phyloP scores from a whole-genome alignment of 306 rosid species.

The Begonia masoniana region DNA sequence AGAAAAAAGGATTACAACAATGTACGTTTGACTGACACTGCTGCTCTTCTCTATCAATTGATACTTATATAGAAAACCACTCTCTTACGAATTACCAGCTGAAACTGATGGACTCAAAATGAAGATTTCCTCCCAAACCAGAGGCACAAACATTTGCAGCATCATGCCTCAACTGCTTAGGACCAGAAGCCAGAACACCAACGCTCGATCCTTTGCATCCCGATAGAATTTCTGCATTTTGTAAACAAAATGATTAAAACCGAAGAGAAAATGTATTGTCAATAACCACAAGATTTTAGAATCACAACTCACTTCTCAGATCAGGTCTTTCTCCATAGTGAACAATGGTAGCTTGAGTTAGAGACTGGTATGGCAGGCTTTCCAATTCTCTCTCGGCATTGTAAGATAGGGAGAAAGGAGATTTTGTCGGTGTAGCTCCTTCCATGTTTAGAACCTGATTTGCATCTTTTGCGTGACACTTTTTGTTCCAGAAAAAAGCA shows the following conservation, averaged over 20 bases:
- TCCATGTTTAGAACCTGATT: slow-evolving; percentile 36
- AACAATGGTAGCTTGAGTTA: slow-evolving; percentile 30
- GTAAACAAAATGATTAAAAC: neutral
- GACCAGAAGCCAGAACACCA: slow-evolving; percentile 54
- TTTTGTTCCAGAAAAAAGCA: slow-evolving; percentile 38
- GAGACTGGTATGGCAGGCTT: slow-evolving; percentile 37
- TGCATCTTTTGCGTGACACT: slow-evolving; percentile 15
- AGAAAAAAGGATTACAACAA: too few species aligned
- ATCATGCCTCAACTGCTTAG: slow-evolving; percentile 52
- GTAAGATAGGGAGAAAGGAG: slow-evolving; percentile 22
- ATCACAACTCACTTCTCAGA: slow-evolving; percentile 33
- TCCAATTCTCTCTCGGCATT: slow-evolving; percentile 38
- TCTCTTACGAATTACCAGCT: slow-evolving; percentile 28
- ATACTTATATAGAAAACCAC: too few species aligned
- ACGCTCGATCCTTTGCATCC: slow-evolving; percentile 33
- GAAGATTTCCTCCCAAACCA: slow-evolving; percentile 35
- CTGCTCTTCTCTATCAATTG: too few species aligned
- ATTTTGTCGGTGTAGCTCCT: slow-evolving; percentile 15
- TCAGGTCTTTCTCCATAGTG: slow-evolving; percentile 63
- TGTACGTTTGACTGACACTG: too few species aligned
- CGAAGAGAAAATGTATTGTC: neutral
- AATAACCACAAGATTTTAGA: neutral
- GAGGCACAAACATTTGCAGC: slow-evolving; percentile 62
- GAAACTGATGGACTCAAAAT: slow-evolving; percentile 67
- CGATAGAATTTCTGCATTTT: slow-evolving; percentile 20